Evolutionary conservation across 2,329 filamentous ascomycete genomes (phyloP), one percentile per base, ranked within the genome.

Genomic region (Acarospora socialis): DNA sequence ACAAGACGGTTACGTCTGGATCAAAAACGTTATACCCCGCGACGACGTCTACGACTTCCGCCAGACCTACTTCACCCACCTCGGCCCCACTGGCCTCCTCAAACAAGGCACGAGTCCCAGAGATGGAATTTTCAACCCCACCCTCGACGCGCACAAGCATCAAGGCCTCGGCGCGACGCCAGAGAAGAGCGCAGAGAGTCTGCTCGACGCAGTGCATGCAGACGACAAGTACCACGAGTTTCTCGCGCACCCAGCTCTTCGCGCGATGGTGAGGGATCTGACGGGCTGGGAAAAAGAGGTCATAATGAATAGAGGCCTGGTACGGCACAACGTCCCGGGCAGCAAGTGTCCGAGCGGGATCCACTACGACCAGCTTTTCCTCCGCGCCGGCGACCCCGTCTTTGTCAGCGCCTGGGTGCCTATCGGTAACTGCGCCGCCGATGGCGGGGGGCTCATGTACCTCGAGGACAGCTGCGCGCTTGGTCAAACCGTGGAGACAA

Each of bases 381-480:
- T 61, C 4, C 48, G 57, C 10, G 52, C 43, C 10, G 56, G 56
- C 4, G 47, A 54, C 14, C 49, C 50, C 4, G 46, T 45, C 17
- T 50, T 50, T 28, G 35, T 53, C 3, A 53, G 47, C 7, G 49
- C 48, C 3, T 53, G 50, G 51, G 50, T 54, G 1, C 49, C 50
- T 6, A 58, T 62, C 13, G 58, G 59, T 22, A 52, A 60, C 32
- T 46, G 47, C 18, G 35, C 38, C 1, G 30, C 46, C 4, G 44
- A 47, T 19, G 57, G 57, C 4, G 56, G 59, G 3, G 59, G 57
- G 0, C 41, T 62, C 23, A 56, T 59, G 38, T 62, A 61, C 35
- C 47, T 62, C 7, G 54, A 57, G 20, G 44, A 56, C 34, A 53
- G 48, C 8, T 45, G 44, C 7, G 35, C 45, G 0, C 44, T 61